A percentile compares a stretch with the other conserved stretches of the same genome.
These are phyloP conservation scores for Hemisphaericaspora nanyangensis DNA, from an alignment of 805 yeast species.

Conservation along the genomic window DNA sequence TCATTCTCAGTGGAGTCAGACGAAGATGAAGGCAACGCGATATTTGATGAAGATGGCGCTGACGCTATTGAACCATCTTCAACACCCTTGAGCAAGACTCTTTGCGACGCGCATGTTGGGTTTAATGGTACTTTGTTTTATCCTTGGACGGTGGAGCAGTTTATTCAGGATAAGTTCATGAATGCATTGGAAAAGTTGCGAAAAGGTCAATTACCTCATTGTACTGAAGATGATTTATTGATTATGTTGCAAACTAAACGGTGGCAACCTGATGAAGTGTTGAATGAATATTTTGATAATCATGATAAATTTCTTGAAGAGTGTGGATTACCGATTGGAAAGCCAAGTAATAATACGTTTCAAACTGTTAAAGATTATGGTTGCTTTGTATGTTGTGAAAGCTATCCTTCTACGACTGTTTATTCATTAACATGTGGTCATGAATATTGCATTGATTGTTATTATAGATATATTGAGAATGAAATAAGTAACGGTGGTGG, in stretches of 20 bases:
- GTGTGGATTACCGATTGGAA: constrained; percentile 23
- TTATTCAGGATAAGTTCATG: constrained; percentile 21
- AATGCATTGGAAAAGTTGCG: constrained; percentile 19
- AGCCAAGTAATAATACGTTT: constrained; percentile 9
- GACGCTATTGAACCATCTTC: background rate
- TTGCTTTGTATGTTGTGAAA: constrained; percentile 76
- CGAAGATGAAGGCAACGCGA: constrained; percentile 6
- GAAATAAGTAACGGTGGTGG: constrained; percentile 43
- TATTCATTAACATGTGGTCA: constrained; percentile 69
- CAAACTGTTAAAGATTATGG: constrained; percentile 20
- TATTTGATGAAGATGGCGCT: constrained; percentile 1
- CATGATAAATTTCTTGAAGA: constrained; percentile 18
- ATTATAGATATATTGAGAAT: constrained; percentile 52
- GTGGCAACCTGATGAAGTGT: constrained; percentile 40
- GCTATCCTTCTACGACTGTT: constrained; percentile 25
- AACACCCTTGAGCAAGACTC: background rate
- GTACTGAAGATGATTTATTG: constrained; percentile 27
- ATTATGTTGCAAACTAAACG: constrained; percentile 32
- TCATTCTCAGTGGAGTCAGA: constrained; percentile 9
- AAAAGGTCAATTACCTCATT: constrained; percentile 22
- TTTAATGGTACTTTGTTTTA: constrained; percentile 13
- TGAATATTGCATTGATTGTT: constrained; percentile 67
- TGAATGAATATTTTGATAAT: constrained; percentile 34
- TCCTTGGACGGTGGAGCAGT: constrained; percentile 25
- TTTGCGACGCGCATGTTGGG: background rate